These are phyloP conservation scores for Phytophthora chlamydospora DNA, from an alignment of 352 stramenopile species.

Conservation along the genomic window DNA sequence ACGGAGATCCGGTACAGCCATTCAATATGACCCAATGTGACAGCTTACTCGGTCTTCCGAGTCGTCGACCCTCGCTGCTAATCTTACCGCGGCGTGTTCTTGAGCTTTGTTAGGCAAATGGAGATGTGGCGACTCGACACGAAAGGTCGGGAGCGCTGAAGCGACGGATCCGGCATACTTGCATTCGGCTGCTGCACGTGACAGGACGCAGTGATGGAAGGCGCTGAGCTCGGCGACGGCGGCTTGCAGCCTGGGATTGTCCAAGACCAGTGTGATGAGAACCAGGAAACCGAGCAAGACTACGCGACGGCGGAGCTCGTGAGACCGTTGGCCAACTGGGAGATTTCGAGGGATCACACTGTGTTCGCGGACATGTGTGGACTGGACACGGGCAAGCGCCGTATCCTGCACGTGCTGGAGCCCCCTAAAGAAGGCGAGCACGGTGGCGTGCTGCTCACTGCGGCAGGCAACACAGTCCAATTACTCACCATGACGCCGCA, in stretches of 20 bases:
- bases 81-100: not conserved
- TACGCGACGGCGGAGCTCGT: constrained; percentile 49
- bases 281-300: constrained; percentile 6
- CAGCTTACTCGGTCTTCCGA: not conserved
- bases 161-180: constrained; percentile 11
- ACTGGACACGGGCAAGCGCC: constrained; percentile 68
- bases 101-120: too few species aligned
- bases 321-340: constrained; percentile 60
- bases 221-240: constrained; percentile 8
- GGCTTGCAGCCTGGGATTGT: not conserved
- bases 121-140: not conserved
- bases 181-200: not conserved
- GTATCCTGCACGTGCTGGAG: constrained; percentile 76
- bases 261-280: constrained; percentile 9
- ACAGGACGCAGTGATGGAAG: constrained; percentile 12
- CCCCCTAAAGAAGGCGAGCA: constrained; percentile 36
- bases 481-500: constrained; percentile 56
- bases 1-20: not conserved
- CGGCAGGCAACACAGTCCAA: constrained; percentile 77
- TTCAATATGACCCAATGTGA: constrained; percentile 10
- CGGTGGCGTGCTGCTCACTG: constrained; percentile 65
- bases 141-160: constrained; percentile 16
- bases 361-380: constrained; percentile 72
- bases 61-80: not conserved
- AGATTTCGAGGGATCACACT: constrained; percentile 77